Evolutionary conservation across 768 basidiomycete species (phyloP), one percentile per base, ranked within the genome.

Genomic region (Mycena metata): DNA sequence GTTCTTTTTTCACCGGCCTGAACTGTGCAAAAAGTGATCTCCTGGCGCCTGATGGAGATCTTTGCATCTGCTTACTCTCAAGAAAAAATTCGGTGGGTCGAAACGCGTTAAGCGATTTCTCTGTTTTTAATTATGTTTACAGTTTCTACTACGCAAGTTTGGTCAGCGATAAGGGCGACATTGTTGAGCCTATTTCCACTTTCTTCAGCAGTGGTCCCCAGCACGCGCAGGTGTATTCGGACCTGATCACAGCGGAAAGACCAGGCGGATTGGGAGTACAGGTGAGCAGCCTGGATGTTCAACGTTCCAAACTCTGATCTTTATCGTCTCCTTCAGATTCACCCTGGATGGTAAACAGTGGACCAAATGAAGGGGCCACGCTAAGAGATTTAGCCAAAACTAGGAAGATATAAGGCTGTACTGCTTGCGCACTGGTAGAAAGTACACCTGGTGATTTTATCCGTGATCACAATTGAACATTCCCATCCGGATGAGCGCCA

Each of bases 111-210:
- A 35, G n/a, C 5, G 13, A 1, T 13, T 13, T 47, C 8, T 5
- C 35, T 41, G 24, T 24, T 23, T 49, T 19, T 6, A 26, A 26
- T 55, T 19, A 36, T 24, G 13, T 35, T n/a, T 61, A 7, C 19
- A 80, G 79, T 45, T 79, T 80, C 58, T 75, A 77, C 58, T 80
- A 69, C 64, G 77, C 76, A 1, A 71, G 68, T 13, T 43, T 78
- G 26, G 75, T 77, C 16, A 71, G 74, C 2, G 35, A 67, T 15
- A 62, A 54, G n/a, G 79, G 78, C 9, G 72, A 64, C 1, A 51
- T 70, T 16, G 67, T 73, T 19, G 39, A 59, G 0, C 36, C 45
- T 1, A 19, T 55, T 17, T 16, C 26, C 21, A 67, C 72, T 4
- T 80, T 79, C 43, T 39, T 46, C 8, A 70, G 64, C 36, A 76